Conservation (phyloP, 1,139 yeast species). For the Pneumocystis carinii region DNA sequence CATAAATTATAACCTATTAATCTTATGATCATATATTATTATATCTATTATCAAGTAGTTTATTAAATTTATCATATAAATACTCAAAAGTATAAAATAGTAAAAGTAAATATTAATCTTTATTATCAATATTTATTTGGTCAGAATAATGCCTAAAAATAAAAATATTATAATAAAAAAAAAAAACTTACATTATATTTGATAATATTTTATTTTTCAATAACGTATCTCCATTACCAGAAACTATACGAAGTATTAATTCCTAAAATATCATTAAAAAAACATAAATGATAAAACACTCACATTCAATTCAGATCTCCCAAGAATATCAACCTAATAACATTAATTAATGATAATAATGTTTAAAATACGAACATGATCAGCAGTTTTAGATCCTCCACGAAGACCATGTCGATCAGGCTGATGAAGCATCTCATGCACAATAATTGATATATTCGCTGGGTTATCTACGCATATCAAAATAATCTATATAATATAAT, state of each 20-base stretch:
- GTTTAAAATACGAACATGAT: conserved; percentile 67
- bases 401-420: conserved; percentile 88
- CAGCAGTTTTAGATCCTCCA: conserved; percentile 96
- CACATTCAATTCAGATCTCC: conserved; percentile 70
- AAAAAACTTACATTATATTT: conserved; percentile 38
- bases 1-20: not conserved
- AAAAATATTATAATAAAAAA: not conserved
- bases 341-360: not conserved
- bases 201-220: conserved; percentile 51
- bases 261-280: conserved; percentile 19
- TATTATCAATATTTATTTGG: not conserved
- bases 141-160: not conserved
- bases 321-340: conserved; percentile 28
- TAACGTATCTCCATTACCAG: conserved; percentile 50
- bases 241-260: conserved; percentile 61
- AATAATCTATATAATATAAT: not conserved
- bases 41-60: not conserved
- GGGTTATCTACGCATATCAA: conserved; percentile 40
- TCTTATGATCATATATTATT: not conserved
- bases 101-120: not conserved
- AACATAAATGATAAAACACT: conserved; percentile 21
- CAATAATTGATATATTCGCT: conserved; percentile 50
- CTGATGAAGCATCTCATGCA: conserved; percentile 83
- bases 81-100: not conserved
- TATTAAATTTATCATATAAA: not conserved